Percentiles rank a stretch among this genome's conserved stretches.
Conservation (phyloP, 108 stramenopile genomes). For the Cyclostephanos tholiformis region DNA sequence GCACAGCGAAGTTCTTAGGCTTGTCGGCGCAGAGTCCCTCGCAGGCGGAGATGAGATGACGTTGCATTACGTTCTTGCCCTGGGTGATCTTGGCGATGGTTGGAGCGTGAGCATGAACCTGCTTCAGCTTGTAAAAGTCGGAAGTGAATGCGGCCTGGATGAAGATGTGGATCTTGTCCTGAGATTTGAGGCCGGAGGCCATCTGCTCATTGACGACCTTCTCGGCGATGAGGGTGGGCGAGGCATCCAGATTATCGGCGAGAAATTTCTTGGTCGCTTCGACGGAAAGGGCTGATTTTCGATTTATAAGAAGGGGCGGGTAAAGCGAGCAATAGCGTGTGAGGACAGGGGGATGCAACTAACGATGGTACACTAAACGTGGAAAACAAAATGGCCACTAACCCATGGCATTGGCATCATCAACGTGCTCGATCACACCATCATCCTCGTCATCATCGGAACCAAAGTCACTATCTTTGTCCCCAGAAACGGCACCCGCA, state of each 20-base stretch:
- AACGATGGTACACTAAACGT: background rate
- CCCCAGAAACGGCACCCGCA: constrained; percentile 60
- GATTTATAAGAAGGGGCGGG: background rate
- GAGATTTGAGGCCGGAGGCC: constrained; percentile 92
- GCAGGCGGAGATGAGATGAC: constrained; percentile 82
- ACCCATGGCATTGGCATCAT: constrained; percentile 80
- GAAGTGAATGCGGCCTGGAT: constrained; percentile 75
- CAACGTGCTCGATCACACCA: constrained; percentile 53
- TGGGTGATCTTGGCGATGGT: constrained; percentile 67
- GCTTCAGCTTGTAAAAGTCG: constrained; percentile 85
- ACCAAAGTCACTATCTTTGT: constrained; percentile 56
- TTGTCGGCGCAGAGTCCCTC: constrained; percentile 78
- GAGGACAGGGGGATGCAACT: background rate
- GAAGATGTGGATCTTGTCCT: constrained; percentile 86
- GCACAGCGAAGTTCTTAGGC: constrained; percentile 88
- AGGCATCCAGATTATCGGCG: constrained; percentile 72
- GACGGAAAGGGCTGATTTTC: constrained; percentile 65
- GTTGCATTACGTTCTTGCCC: constrained; percentile 78
- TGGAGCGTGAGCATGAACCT: constrained; percentile 69
- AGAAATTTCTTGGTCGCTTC: constrained; percentile 80
- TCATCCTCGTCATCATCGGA: constrained; percentile 59
- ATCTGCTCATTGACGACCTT: constrained; percentile 90
- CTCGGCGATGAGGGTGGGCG: constrained; percentile 66
- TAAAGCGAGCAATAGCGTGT: background rate
- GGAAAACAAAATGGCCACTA: constrained; percentile 23